Conservation (phyloP, 345 rosid species). For the Gossypium arboreum region DNA sequence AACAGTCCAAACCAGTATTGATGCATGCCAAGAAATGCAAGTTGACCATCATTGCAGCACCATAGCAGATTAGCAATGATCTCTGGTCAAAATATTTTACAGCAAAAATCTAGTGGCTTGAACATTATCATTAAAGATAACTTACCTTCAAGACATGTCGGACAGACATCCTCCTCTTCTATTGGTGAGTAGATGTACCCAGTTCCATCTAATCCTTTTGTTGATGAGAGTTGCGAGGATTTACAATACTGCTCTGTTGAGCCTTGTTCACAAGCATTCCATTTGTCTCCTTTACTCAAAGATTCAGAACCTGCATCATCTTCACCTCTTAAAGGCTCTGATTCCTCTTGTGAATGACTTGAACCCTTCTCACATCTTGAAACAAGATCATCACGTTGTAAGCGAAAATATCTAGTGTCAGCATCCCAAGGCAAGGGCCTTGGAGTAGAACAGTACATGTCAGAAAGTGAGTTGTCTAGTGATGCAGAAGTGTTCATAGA, state of each 20-base stretch:
- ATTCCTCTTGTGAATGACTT: slow-evolving; percentile 77
- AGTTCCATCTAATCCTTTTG: slow-evolving; percentile 39
- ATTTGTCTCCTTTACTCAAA: slow-evolving; percentile 51
- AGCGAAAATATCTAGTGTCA: slow-evolving; percentile 55
- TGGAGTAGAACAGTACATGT: slow-evolving; percentile 83
- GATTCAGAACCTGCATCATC: slow-evolving; percentile 53
- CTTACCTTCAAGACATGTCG: slow-evolving; percentile 97
- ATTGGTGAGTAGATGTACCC: slow-evolving; percentile 47
- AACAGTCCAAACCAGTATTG: neutral
- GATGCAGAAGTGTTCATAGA: slow-evolving; percentile 61
- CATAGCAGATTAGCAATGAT: neutral
- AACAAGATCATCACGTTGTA: slow-evolving; percentile 56
- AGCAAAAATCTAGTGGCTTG: neutral
- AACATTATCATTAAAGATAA: slow-evolving; percentile 5
- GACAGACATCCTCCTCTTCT: slow-evolving; percentile 94
- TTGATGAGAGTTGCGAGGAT: slow-evolving; percentile 43
- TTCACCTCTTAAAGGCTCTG: slow-evolving; percentile 72
- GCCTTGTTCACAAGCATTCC: slow-evolving; percentile 65
- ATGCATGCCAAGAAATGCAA: neutral
- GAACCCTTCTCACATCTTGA: slow-evolving; percentile 86
- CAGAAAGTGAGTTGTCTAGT: slow-evolving; percentile 78
- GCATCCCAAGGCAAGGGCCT: slow-evolving; percentile 92
- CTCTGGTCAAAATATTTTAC: neutral
- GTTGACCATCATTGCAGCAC: neutral
- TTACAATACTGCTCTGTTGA: slow-evolving; percentile 51